phyloP scores from a whole-genome alignment of 2,329 filamentous ascomycete species.

The Verticillium albo-atrum region DNA sequence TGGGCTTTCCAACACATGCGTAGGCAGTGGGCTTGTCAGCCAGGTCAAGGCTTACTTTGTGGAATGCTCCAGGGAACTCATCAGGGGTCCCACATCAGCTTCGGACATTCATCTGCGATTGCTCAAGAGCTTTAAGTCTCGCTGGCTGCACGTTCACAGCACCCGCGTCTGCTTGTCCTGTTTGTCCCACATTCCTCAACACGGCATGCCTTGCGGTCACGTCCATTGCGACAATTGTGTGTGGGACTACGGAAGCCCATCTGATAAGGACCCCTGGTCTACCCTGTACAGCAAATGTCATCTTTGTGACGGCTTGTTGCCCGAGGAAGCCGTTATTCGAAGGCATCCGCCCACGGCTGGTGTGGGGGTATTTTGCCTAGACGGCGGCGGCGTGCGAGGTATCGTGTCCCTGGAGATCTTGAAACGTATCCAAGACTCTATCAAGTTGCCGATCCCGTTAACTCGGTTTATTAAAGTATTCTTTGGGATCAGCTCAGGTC shows the following conservation, averaged over 20 bases:
- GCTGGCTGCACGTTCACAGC: neutral
- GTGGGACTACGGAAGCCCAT: neutral
- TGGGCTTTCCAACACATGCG: neutral
- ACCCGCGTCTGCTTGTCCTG: neutral
- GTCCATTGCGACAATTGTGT: slow-evolving; percentile 1
- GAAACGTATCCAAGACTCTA: slow-evolving; percentile 17
- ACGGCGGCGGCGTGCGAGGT: slow-evolving; percentile 23
- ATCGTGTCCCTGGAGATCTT: slow-evolving; percentile 22
- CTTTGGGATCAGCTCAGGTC: slow-evolving; percentile 2
- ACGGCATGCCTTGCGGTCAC: neutral
- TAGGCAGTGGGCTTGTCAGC: neutral
- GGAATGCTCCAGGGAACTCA: neutral
- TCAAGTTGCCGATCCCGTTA: slow-evolving; percentile 2
- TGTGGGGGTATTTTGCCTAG: neutral
- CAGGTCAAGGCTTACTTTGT: neutral
- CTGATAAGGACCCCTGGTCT: neutral
- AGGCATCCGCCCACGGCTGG: neutral
- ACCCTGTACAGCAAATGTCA: neutral
- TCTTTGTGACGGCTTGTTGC: neutral
- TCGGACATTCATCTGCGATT: neutral
- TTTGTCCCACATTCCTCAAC: neutral
- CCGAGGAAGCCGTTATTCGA: neutral
- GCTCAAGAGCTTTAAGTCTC: neutral
- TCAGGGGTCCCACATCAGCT: neutral
- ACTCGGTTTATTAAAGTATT: slow-evolving; percentile 1